Conservation (phyloP, 2,329 filamentous ascomycete species). For the Fusarium sp. region DNA sequence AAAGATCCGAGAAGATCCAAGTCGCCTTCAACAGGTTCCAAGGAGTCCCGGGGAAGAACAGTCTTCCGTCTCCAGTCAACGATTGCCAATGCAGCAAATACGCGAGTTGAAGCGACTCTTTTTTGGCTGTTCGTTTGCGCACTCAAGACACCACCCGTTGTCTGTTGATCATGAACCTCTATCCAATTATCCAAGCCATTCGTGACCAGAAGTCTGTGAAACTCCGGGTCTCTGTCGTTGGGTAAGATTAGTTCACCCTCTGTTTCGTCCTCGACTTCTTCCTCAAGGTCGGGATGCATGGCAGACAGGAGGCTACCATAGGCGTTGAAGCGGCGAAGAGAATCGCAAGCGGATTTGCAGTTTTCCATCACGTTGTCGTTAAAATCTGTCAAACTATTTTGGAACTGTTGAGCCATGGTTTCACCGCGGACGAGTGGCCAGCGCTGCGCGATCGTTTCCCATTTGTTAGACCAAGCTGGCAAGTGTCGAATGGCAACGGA, state of each 20-base stretch:
- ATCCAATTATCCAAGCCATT: neutral
- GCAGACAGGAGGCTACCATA: neutral
- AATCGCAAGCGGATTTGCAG: neutral
- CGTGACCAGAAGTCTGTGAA: rapidly evolving
- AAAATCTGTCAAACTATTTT: neutral
- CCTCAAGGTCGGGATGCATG: rapidly evolving
- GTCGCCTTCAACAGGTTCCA: neutral
- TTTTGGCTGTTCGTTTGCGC: neutral
- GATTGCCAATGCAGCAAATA: neutral
- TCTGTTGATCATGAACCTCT: neutral
- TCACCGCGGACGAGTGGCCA: neutral
- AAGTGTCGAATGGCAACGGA: neutral
- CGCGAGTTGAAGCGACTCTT: neutral
- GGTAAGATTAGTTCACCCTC: neutral
- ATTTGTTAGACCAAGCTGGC: neutral
- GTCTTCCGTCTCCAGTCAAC: neutral
- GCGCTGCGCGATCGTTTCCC: neutral
- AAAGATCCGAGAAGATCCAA: neutral
- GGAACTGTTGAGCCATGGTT: neutral
- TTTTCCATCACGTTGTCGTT: neutral
- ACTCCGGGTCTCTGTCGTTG: neutral
- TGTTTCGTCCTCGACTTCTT: neutral
- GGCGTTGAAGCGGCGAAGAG: neutral
- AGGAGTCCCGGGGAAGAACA: too few species aligned
- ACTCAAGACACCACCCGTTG: neutral